Percentiles rank a stretch among this genome's conserved stretches.
Evolutionary conservation across 2,329 filamentous ascomycete species (phyloP).

Genomic region (Alternaria angustiovoidea): DNA sequence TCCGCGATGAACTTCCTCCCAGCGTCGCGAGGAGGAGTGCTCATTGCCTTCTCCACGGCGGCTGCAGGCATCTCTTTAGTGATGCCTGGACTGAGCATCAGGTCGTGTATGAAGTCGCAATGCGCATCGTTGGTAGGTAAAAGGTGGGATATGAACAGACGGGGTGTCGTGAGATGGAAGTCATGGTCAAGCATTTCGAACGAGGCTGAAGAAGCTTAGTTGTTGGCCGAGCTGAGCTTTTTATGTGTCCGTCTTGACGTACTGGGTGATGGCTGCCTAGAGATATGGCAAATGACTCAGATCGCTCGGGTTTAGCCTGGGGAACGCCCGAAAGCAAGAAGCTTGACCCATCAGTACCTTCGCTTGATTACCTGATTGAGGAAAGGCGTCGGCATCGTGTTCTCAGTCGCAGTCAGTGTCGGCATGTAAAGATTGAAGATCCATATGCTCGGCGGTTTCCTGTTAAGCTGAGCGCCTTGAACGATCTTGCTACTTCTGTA

Average conservation of each 20-base stretch:
- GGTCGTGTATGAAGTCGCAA: conserved; percentile 20
- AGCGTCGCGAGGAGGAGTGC: neutral
- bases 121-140: conserved; percentile 22
- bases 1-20: conserved; percentile 22
- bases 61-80: neutral
- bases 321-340: neutral
- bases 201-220: neutral
- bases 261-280: neutral
- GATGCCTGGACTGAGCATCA: conserved; percentile 18
- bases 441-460: neutral
- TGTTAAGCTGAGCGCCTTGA: neutral
- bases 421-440: neutral
- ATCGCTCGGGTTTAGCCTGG: neutral
- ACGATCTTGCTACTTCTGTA: neutral
- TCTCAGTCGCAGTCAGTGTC: neutral
- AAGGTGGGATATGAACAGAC: conserved; percentile 29
- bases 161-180: conserved; percentile 69
- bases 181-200: conserved; percentile 62
- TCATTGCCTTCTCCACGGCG: conserved; percentile 16
- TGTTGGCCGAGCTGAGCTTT: neutral
- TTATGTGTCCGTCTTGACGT: neutral
- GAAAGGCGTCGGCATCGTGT: neutral
- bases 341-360: neutral
- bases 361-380: neutral
- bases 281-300: neutral